Percentiles rank a stretch among this genome's conserved stretches.
Evolutionary conservation across 2,329 filamentous ascomycete genomes (phyloP).

Genomic region (Ophiostoma ips): DNA sequence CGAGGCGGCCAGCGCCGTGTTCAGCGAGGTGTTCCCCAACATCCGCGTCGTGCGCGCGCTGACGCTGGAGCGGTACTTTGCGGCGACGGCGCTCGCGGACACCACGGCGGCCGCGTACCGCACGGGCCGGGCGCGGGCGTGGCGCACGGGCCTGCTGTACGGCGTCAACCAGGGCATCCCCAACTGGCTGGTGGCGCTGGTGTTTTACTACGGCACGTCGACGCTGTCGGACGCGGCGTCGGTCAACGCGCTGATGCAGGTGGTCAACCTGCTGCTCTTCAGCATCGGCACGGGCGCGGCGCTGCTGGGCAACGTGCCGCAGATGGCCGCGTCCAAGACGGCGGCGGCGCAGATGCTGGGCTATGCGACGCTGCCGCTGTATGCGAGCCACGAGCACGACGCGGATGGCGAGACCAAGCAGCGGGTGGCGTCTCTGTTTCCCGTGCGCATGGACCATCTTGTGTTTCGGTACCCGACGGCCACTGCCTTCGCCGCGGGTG

Average conservation of each 20-base stretch:
- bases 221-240: conserved; percentile 38
- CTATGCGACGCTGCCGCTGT: conserved; percentile 46
- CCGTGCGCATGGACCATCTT: conserved; percentile 41
- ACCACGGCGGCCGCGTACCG: conserved; percentile 38
- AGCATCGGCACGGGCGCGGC: conserved; percentile 59
- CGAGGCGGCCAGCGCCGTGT: conserved; percentile 44
- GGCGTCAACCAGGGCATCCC: conserved; percentile 64
- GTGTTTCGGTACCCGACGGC: conserved; percentile 54
- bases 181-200: conserved; percentile 58
- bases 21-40: conserved; percentile 64
- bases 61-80: conserved; percentile 60
- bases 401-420: conserved; percentile 28
- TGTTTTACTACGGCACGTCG: conserved; percentile 70
- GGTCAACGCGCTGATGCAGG: conserved; percentile 50
- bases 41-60: conserved; percentile 67
- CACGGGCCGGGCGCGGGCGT: conserved; percentile 51
- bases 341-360: conserved; percentile 60
- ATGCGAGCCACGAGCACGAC: conserved; percentile 42
- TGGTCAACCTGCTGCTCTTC: conserved; percentile 75
- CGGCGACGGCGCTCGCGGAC: conserved; percentile 39
- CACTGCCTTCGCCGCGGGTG: no score
- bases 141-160: conserved; percentile 56
- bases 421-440: conserved; percentile 23
- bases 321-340: conserved; percentile 60
- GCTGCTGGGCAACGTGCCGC: conserved; percentile 63